Evolutionary conservation across 257 asterid species (phyloP).

Genomic region (Ehretia macrophylla): DNA sequence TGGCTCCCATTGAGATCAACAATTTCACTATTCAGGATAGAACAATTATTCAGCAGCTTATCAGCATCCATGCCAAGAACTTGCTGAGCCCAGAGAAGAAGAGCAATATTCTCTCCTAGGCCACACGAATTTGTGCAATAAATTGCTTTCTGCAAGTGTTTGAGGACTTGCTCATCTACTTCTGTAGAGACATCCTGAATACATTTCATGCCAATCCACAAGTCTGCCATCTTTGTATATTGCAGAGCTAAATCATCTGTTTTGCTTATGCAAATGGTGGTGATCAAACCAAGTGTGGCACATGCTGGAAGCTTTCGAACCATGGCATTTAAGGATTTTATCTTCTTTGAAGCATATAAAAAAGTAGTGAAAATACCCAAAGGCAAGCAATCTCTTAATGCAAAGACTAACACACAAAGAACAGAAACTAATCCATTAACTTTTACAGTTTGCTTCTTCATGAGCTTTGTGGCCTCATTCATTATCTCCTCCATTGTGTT

Average conservation of each 20-base stretch:
- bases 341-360: slow-evolving; percentile 22
- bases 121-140: slow-evolving; percentile 1
- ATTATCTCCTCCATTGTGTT: slow-evolving; percentile 32
- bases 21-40: background rate
- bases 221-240: slow-evolving; percentile 27
- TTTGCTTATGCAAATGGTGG: slow-evolving; percentile 24
- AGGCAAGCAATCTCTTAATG: slow-evolving; percentile 39
- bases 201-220: slow-evolving; percentile 28
- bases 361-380: slow-evolving; percentile 34
- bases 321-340: slow-evolving; percentile 15
- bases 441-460: slow-evolving; percentile 21
- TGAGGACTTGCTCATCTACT: slow-evolving; percentile 2
- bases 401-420: slow-evolving; percentile 34
- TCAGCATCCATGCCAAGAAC: slow-evolving; percentile 13
- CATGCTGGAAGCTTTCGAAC: slow-evolving; percentile 27
- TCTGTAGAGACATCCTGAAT: background rate
- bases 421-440: slow-evolving; percentile 22
- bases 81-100: slow-evolving; percentile 30
- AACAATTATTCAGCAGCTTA: slow-evolving; percentile 5
- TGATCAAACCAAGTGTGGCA: slow-evolving; percentile 24
- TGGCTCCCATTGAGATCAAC: background rate
- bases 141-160: slow-evolving; percentile 18
- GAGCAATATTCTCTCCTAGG: slow-evolving; percentile 17
- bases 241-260: slow-evolving; percentile 20
- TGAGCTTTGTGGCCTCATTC: slow-evolving; percentile 25